phyloP scores from a whole-genome alignment of 306 rosid species.

The Quercus parvula region DNA sequence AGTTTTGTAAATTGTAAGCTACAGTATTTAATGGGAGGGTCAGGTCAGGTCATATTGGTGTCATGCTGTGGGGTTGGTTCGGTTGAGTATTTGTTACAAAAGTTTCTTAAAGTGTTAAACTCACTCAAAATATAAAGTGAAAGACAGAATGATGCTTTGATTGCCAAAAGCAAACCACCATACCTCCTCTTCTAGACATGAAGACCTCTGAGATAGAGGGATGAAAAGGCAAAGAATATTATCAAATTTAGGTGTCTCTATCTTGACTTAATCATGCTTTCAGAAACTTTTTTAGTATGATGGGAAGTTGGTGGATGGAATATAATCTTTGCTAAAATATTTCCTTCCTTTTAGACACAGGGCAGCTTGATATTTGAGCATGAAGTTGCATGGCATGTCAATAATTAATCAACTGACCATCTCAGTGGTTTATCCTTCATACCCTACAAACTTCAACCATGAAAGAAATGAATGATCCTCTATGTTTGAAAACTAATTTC shows the following conservation, averaged over 20 bases:
- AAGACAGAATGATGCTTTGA: constrained; percentile 20
- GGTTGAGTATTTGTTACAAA: constrained; percentile 18
- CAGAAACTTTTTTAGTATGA: constrained; percentile 1
- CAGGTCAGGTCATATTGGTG: background rate
- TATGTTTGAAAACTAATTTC: too few species aligned
- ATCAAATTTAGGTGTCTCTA: background rate
- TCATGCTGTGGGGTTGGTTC: background rate
- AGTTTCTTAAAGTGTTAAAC: constrained; percentile 13
- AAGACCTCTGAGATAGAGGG: background rate
- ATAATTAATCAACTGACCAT: too few species aligned
- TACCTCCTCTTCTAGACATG: background rate
- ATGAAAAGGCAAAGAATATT: constrained; percentile 1
- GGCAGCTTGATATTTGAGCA: background rate
- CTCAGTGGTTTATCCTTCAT: too few species aligned
- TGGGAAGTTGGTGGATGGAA: constrained; percentile 2
- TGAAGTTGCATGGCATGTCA: background rate
- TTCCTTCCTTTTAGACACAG: background rate
- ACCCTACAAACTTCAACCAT: too few species aligned
- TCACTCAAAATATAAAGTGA: constrained; percentile 21
- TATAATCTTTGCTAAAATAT: background rate
- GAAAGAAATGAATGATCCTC: too few species aligned
- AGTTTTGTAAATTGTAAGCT: background rate
- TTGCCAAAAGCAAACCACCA: constrained; percentile 14
- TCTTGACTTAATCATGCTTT: constrained; percentile 31
- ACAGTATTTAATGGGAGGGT: background rate